These are phyloP conservation scores for Stephania japonica DNA, from an alignment of 164 flowering plant species.

Conservation along the genomic window DNA sequence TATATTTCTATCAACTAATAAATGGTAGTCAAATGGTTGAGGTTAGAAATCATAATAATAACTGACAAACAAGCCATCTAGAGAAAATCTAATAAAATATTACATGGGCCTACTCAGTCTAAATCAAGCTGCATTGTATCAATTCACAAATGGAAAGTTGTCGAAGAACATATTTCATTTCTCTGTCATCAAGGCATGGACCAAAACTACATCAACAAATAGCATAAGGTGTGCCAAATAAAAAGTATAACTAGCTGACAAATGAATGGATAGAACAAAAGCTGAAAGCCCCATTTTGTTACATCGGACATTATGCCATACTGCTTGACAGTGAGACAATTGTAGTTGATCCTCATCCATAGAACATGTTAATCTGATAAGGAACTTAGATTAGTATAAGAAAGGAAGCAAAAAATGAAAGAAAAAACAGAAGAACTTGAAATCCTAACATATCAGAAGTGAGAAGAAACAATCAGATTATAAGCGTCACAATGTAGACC, in stretches of 20 bases:
- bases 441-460: too few relatives aligned
- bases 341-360: not conserved
- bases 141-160: not conserved
- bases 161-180: not conserved
- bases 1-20: not conserved
- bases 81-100: not conserved
- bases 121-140: not conserved
- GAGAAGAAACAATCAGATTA: not conserved
- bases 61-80: not conserved
- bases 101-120: not conserved
- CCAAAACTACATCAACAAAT: not conserved
- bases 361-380: not conserved
- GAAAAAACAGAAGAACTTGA: not conserved
- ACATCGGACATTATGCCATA: not conserved
- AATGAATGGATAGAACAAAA: too few relatives aligned
- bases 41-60: not conserved
- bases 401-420: not conserved
- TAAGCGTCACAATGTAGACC: not conserved
- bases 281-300: not conserved
- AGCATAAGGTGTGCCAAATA: not conserved
- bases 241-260: too few relatives aligned
- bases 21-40: not conserved
- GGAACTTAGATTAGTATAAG: not conserved
- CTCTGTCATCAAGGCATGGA: not conserved
- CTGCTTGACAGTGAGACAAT: not conserved